These are phyloP conservation scores for Lumnitzera racemosa DNA, from an alignment of 345 rosid genomes.

Conservation along the genomic window DNA sequence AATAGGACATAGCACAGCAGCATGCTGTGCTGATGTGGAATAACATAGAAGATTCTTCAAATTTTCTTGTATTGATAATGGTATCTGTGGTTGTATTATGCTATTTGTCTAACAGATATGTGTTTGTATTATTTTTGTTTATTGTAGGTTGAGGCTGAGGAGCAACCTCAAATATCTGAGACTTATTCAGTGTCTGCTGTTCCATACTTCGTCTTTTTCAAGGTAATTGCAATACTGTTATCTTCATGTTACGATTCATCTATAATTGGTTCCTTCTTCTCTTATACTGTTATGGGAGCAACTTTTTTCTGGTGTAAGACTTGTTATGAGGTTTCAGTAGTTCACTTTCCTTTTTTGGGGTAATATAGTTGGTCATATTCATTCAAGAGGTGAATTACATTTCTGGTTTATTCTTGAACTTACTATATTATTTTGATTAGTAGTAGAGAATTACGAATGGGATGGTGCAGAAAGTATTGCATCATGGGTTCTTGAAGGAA, in stretches of 20 bases:
- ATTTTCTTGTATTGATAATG: neutral
- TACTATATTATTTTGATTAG: too few species aligned
- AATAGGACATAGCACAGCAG: neutral
- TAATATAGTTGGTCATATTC: too few species aligned
- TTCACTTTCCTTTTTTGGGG: too few species aligned
- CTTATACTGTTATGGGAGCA: neutral
- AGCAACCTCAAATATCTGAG: slow-evolving; percentile 86
- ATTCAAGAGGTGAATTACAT: too few species aligned
- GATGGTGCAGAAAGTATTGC: too few species aligned
- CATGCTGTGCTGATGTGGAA: neutral
- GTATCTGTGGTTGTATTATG: neutral
- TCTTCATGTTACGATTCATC: neutral
- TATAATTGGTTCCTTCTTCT: neutral
- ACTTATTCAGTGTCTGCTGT: slow-evolving; percentile 79
- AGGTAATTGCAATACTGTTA: slow-evolving; percentile 33
- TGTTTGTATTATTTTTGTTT: neutral
- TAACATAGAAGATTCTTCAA: too few species aligned
- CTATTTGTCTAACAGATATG: neutral
- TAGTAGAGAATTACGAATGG: too few species aligned
- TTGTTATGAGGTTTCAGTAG: too few species aligned
- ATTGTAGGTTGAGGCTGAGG: slow-evolving; percentile 95
- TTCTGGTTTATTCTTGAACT: too few species aligned
- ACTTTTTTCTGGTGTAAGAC: too few species aligned
- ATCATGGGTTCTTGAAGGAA: too few species aligned
- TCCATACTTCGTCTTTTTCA: slow-evolving; percentile 80